Conservation (phyloP, 768 basidiomycete genomes). For the Auricularia heimuer region DNA sequence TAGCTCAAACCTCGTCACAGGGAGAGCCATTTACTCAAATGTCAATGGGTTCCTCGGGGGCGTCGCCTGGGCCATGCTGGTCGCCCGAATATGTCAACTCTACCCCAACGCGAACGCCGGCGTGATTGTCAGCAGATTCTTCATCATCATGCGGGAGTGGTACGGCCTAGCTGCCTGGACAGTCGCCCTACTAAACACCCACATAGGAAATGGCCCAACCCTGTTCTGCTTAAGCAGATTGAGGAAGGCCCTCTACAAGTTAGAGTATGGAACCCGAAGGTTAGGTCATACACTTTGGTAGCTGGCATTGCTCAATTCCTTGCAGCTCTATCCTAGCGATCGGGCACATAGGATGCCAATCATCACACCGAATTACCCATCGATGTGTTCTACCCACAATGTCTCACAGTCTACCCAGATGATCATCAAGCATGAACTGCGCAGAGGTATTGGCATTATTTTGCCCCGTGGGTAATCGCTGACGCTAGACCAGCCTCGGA, state of each 20-base stretch:
- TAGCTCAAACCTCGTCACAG: conserved; percentile 29
- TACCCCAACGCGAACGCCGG: conserved; percentile 93
- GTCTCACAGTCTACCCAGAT: conserved; percentile 91
- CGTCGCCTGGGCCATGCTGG: conserved; percentile 97
- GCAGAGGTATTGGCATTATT: conserved; percentile 50
- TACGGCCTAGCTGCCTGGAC: conserved; percentile 25
- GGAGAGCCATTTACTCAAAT: conserved; percentile 94
- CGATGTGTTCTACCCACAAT: conserved; percentile 99
- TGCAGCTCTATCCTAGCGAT: conserved; percentile 80
- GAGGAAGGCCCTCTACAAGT: conserved; percentile 91
- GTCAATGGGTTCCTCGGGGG: conserved; percentile 97
- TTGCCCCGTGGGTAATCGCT: neutral
- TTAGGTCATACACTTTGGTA: conserved; percentile 17
- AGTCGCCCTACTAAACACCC: conserved; percentile 2
- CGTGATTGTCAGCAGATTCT: conserved; percentile 94
- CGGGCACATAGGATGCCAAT: conserved; percentile 98
- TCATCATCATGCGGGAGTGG: conserved; percentile 98
- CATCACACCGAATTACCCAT: conserved; percentile 96
- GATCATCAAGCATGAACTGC: conserved; percentile 94
- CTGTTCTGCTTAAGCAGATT: conserved; percentile 93
- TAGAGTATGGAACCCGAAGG: conserved; percentile 97
- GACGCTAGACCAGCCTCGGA: conserved; percentile 56
- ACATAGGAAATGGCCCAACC: conserved; percentile 94
- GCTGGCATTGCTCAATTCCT: neutral
- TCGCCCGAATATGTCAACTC: conserved; percentile 97